These are phyloP conservation scores for Flaveria floridana DNA, from an alignment of 140 eudicot species.

Conservation along the genomic window DNA sequence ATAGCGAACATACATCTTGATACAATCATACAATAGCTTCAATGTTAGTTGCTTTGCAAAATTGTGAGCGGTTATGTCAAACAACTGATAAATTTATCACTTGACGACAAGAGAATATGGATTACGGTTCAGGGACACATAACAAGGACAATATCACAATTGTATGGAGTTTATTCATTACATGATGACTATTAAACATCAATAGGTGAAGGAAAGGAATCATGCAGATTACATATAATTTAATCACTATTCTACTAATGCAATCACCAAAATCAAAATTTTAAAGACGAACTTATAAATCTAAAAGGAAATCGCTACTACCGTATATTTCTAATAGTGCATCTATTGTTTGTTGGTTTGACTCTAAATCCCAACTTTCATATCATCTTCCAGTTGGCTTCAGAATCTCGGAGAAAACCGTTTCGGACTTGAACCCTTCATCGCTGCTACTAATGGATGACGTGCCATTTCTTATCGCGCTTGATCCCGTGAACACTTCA, in stretches of 20 bases:
- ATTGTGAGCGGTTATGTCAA: neutral
- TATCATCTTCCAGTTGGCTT: slow-evolving; percentile 39
- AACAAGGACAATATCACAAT: neutral
- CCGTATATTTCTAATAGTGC: neutral
- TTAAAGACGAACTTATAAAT: too few species aligned
- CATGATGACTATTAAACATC: slow-evolving; percentile 1
- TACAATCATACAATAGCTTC: slow-evolving; percentile 6
- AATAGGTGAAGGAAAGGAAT: neutral
- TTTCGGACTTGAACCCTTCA: slow-evolving; percentile 32
- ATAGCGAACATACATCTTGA: neutral
- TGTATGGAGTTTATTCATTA: neutral
- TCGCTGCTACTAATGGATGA: slow-evolving; percentile 14
- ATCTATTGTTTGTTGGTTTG: neutral
- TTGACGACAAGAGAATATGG: neutral
- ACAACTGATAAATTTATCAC: neutral
- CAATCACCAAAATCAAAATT: neutral
- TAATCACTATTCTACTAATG: slow-evolving; percentile 1
- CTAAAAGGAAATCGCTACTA: neutral
- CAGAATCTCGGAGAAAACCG: slow-evolving; percentile 38
- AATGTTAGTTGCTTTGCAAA: slow-evolving; percentile 4
- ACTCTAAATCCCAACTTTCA: slow-evolving; percentile 12
- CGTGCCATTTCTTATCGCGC: slow-evolving; percentile 8
- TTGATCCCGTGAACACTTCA: slow-evolving; percentile 33
- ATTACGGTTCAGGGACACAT: neutral
- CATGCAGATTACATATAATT: slow-evolving; percentile 7